Conservation (phyloP, 108 stramenopile genomes). For the Skeletonema potamos region DNA sequence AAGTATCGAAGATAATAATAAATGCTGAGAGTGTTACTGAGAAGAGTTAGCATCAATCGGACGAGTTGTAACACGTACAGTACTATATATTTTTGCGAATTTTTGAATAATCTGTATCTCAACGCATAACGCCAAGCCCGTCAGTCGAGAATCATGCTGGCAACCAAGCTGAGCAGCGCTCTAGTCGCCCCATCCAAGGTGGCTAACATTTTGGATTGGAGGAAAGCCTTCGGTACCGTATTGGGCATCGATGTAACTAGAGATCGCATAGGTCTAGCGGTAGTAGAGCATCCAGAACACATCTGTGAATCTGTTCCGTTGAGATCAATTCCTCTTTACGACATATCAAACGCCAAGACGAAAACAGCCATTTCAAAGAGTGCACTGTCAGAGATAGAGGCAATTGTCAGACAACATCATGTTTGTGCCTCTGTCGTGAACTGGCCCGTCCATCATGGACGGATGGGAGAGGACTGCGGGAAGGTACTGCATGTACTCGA, state of each 20-base stretch:
- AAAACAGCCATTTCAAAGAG: slow-evolving; percentile 14
- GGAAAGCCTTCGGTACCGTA: slow-evolving; percentile 31
- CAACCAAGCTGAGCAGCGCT: slow-evolving; percentile 37
- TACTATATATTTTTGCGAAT: too few relatives aligned
- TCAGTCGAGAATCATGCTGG: slow-evolving; percentile 30
- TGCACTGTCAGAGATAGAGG: slow-evolving; percentile 29
- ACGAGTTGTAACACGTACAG: too few relatives aligned
- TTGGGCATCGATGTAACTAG: slow-evolving; percentile 35
- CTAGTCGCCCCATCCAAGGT: slow-evolving; percentile 42
- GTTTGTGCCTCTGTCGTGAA: slow-evolving; percentile 47
- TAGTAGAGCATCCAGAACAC: slow-evolving; percentile 36
- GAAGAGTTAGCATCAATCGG: too few relatives aligned
- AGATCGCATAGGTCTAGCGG: slow-evolving; percentile 41
- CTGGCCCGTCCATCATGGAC: slow-evolving; percentile 44
- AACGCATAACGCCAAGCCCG: background rate
- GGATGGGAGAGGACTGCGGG: slow-evolving; percentile 47
- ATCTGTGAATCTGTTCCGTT: slow-evolving; percentile 10
- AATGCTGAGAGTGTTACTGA: too few relatives aligned
- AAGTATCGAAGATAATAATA: too few relatives aligned
- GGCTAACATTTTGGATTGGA: slow-evolving; percentile 40
- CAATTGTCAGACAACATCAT: slow-evolving; percentile 24
- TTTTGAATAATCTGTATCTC: background rate
- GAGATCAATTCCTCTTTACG: slow-evolving; percentile 14
- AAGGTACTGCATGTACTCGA: slow-evolving; percentile 39
- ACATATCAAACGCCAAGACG: slow-evolving; percentile 1